phyloP scores from a whole-genome alignment of 331 rosid species.

The Erythrophleum ivorense region DNA sequence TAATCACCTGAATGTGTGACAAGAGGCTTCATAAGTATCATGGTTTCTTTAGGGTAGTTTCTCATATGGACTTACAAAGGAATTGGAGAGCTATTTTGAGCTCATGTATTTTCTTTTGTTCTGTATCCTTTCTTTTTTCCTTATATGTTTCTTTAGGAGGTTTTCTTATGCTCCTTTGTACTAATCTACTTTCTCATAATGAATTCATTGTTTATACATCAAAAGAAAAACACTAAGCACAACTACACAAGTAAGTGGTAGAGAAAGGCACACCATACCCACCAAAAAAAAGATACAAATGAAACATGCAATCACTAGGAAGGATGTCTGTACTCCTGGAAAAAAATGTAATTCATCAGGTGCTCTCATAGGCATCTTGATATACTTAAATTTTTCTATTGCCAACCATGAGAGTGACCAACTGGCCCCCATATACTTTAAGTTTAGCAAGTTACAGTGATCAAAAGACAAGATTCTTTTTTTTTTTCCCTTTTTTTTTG shows the following conservation, averaged over 20 bases:
- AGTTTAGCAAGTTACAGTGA: constrained; percentile 3
- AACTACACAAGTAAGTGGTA: background rate
- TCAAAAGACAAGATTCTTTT: background rate
- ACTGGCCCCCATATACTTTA: background rate
- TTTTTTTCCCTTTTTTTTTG: background rate
- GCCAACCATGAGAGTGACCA: background rate
- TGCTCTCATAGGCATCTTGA: constrained; percentile 6
- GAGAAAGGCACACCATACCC: background rate
- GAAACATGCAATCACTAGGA: constrained; percentile 10
- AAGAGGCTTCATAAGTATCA: constrained; percentile 12
- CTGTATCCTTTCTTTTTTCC: background rate
- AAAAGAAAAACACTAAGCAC: background rate
- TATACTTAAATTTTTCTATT: background rate
- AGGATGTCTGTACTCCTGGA: background rate
- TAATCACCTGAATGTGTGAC: background rate
- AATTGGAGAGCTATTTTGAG: background rate
- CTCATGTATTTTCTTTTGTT: background rate
- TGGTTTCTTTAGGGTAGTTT: background rate
- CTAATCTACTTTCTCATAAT: background rate
- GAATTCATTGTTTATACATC: background rate
- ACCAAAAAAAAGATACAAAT: background rate
- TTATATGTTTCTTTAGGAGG: background rate
- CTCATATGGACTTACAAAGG: background rate
- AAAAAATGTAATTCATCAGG: constrained; percentile 8
- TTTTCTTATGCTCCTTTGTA: background rate